phyloP scores from a whole-genome alignment of 257 asterid genomes.

The Cynanchum wilfordii region DNA sequence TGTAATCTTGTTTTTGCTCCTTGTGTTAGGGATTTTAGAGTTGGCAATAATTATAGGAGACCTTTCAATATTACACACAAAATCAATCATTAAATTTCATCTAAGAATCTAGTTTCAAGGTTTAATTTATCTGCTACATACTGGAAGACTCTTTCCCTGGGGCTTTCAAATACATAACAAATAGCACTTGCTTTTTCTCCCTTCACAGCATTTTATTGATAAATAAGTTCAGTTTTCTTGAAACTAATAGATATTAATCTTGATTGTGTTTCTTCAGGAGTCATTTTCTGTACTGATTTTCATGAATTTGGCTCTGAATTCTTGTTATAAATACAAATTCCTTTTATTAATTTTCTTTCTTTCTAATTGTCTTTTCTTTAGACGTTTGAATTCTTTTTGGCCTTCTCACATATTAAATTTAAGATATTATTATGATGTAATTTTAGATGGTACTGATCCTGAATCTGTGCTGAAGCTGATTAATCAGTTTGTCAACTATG shows the following conservation, averaged over 20 bases:
- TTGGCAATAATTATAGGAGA: not conserved
- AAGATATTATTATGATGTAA: conserved; percentile 15
- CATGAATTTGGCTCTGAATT: not conserved
- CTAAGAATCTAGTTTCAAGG: not conserved
- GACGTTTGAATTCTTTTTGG: not conserved
- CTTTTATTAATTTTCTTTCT: not conserved
- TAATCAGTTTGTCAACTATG: conserved; percentile 50
- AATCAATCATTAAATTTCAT: not conserved
- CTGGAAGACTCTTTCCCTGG: not conserved
- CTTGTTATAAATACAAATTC: not conserved
- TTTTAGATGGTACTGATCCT: conserved; percentile 72
- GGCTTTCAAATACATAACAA: not conserved
- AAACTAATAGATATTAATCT: not conserved
- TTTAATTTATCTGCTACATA: not conserved
- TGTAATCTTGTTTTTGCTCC: not conserved
- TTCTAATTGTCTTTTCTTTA: not conserved
- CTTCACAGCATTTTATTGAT: not conserved
- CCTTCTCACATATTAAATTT: not conserved
- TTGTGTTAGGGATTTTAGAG: not conserved
- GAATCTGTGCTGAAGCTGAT: conserved; percentile 49
- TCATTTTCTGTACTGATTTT: not conserved
- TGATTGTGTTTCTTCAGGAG: not conserved
- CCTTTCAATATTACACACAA: not conserved
- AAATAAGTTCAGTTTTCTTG: not conserved
- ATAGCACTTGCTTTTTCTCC: not conserved